Evolutionary conservation across 371 early-diverging fungal genomes (phyloP).

Genomic region (Umbelopsis sp.): DNA sequence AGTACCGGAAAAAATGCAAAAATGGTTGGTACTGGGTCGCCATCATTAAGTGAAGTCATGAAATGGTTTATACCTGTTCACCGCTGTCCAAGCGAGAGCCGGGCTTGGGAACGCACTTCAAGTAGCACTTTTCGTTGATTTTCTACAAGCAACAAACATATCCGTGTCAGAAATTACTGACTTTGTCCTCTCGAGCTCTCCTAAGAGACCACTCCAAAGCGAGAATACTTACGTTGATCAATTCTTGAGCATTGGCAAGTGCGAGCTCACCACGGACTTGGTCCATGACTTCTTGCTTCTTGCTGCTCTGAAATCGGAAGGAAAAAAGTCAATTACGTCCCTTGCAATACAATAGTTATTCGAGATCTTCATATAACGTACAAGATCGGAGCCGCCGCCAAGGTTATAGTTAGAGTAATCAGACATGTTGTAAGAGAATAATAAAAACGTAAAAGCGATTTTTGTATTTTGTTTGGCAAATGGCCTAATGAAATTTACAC

Average conservation of each 20-base stretch:
- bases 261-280: conserved; percentile 84
- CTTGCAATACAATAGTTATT: neutral
- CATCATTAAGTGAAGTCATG: too few relatives aligned
- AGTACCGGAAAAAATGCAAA: too few relatives aligned
- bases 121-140: conserved; percentile 86
- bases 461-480: conserved; percentile 11
- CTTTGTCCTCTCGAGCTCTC: too few relatives aligned
- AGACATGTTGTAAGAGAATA: conserved; percentile 13
- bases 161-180: neutral
- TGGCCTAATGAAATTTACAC: conserved; percentile 2
- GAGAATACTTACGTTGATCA: conserved; percentile 67
- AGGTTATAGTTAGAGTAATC: conserved; percentile 18
- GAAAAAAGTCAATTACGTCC: neutral
- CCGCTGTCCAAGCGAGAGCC: conserved; percentile 68
- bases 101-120: conserved; percentile 80
- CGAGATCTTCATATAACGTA: conserved; percentile 1
- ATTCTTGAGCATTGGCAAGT: conserved; percentile 86
- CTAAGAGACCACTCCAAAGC: too few relatives aligned
- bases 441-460: neutral
- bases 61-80: conserved; percentile 56
- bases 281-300: conserved; percentile 86
- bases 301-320: conserved; percentile 46
- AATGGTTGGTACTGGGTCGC: too few relatives aligned
- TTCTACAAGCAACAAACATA: conserved; percentile 45
- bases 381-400: conserved; percentile 15